Evolutionary conservation across 2,329 filamentous ascomycete genomes (phyloP).

Genomic region (Venturiaceae sp.): DNA sequence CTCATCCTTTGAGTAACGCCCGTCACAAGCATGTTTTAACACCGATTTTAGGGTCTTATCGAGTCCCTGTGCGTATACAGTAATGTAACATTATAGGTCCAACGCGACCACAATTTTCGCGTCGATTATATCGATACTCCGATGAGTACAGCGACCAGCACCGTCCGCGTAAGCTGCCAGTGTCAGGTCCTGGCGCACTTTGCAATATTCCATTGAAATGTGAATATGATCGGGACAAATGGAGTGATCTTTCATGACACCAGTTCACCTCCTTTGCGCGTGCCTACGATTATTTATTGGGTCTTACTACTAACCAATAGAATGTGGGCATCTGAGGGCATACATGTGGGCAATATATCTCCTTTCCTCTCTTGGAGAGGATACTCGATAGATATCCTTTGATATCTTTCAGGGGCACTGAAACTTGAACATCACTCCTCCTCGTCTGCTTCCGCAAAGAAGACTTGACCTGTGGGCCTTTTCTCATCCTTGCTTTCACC

Average conservation of each 20-base stretch:
- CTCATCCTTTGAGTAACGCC: background rate
- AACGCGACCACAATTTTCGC: background rate
- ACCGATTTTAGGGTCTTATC: background rate
- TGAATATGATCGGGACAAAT: background rate
- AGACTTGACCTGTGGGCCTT: background rate
- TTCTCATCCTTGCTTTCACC: conserved; percentile 7
- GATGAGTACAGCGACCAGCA: background rate
- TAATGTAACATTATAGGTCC: background rate
- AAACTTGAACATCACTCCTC: background rate
- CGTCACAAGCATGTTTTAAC: background rate
- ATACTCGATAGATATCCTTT: background rate
- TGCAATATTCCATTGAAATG: background rate
- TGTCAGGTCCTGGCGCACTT: background rate
- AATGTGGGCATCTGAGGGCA: background rate
- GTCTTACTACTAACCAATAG: background rate
- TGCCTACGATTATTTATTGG: background rate
- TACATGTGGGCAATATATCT: background rate
- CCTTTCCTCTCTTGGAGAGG: background rate
- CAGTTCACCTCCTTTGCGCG: background rate
- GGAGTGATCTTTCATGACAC: background rate
- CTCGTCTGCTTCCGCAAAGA: background rate
- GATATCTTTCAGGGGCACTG: background rate
- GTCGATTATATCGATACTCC: background rate
- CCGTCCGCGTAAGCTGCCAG: background rate
- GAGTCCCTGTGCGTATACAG: background rate